phyloP scores from a whole-genome alignment of 73 alveolate genomes.

The Tetrahymena borealis region DNA sequence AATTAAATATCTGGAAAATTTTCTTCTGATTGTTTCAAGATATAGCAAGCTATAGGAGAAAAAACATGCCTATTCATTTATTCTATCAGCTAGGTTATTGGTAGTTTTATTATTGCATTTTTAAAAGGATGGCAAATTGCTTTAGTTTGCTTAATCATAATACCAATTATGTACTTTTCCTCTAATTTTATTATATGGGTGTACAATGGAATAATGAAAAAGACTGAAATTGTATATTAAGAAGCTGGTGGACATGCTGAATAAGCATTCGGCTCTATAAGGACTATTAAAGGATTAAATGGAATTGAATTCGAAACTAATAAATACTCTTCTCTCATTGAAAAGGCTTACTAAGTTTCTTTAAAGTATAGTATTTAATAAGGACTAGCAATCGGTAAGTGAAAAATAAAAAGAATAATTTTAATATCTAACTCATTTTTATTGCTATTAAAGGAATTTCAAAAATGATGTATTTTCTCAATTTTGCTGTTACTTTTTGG shows the following conservation, averaged over 20 bases:
- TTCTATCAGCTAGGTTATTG: too few relatives aligned
- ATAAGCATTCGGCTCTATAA: slow-evolving; percentile 68
- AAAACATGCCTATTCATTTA: too few relatives aligned
- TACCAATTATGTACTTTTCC: too few relatives aligned
- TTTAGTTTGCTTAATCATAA: too few relatives aligned
- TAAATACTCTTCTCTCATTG: neutral
- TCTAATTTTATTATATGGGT: too few relatives aligned
- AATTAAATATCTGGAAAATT: too few relatives aligned
- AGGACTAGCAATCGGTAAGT: neutral
- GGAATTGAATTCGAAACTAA: slow-evolving; percentile 15
- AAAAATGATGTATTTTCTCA: neutral
- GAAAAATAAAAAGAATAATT: too few relatives aligned
- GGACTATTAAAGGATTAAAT: slow-evolving; percentile 27
- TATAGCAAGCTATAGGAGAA: too few relatives aligned
- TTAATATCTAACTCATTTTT: neutral
- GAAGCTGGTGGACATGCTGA: slow-evolving; percentile 72
- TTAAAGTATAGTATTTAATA: neutral
- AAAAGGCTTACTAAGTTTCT: neutral
- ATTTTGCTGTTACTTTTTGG: neutral
- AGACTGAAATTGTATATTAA: slow-evolving; percentile 45
- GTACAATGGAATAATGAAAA: too few relatives aligned
- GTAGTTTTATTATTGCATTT: too few relatives aligned
- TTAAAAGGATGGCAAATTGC: too few relatives aligned
- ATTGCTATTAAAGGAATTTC: neutral
- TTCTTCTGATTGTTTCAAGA: too few relatives aligned